Base-by-base conservation (phyloP, 1,284 basidiomycete species). In the Exobasidium cylindrosporum region DNA sequence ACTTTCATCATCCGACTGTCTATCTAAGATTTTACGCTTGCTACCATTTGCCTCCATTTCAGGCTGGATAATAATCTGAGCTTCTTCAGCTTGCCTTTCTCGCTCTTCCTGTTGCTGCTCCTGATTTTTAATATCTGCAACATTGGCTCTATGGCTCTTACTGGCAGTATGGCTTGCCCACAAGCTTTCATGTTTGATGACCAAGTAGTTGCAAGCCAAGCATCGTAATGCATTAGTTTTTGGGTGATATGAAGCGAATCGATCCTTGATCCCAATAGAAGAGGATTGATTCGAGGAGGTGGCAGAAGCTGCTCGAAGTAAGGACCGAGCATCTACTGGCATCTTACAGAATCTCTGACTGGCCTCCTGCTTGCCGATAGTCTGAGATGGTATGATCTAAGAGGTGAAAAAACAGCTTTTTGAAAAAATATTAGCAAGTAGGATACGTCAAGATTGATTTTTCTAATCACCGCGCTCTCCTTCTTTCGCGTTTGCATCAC, bases 81-180 rank as follows among this genome's bases (percentile, higher is more conserved):
- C 29, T 13, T 11, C 11, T n/a, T 26, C 24, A n/a, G 11, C 31
- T 26, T 52, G 49, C 31, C 35, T 7, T 10, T 55, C 45, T 23
- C 45, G 1, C 54, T 55, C 32, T 43, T n/a, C 29, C 21, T 55
- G 13, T 21, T 55, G 10, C 29, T 23, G 17, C 45, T 46, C 32
- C n/a, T 23, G 2, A 21, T 17, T 23, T 21, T 21, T 7, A 26
- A 55, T 46, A 14, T 55, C 21, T 45, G 21, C 43, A 24, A 35
- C 55, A 1, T 57, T 57, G 31, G 10, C 35, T 49, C 55, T 21
- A 32, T 57, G 55, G 24, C 55, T 57, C 55, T 57, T 57, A 32
- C 29, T 52, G 1, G 55, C 31, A 13, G 29, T 45, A 45, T 57
- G 55, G 10, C 28, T 21, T 10, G 55, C 31, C 55, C 55, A 57